Base-by-base conservation (phyloP, 2,329 filamentous ascomycete genomes). In the Hypoxylon sp. region DNA sequence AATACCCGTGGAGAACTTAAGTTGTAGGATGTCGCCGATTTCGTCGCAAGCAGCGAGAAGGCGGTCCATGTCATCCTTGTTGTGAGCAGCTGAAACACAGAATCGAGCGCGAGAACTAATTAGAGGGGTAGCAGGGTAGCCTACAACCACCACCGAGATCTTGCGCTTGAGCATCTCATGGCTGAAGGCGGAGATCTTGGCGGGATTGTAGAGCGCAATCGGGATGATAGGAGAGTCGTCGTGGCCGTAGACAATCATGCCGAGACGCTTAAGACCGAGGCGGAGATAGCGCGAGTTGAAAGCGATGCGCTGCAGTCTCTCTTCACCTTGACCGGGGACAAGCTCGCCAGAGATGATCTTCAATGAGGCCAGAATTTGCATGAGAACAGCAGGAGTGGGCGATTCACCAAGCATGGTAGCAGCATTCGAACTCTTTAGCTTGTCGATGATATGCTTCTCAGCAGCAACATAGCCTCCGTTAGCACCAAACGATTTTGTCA, bases 211-310 rank as follows among this genome's bases (percentile, higher is more conserved):
- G 26, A 99, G 88, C 74, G 97, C 87, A 70, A 99, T 79, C 56
- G 95, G 95, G 71, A 99, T 93, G 72, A 99, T 98, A 59, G 95
- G 95, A 4, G 94, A 97, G 80, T 99, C 95, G 75, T 99, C 95
- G 77, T 98, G 94, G 65, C 95, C 95, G 76, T 96, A 97, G 56
- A 97, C 91, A 75, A 99, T 99, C 81, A 93, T 94, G 51, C 95
- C 95, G 54, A 99, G 89, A 71, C 95, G 92, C 85, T 99, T 99
- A 73, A 99, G 87, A 70, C 95, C 95, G 26, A 99, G 89, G 62
- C 95, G 92, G n/a, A 99, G 91, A 77, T 99, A 99, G 48, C 95
- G 90, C 20, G 94, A 97, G 85, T 99, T 99, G 86, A 98, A 99
- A 51, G 94, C 94, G 70, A 99, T 91, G 71, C 95, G 90, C 80